Evolutionary conservation across 129 eudicot species (phyloP), one percentile per base, ranked within the genome.

Genomic region (Dittrichia graveolens): DNA sequence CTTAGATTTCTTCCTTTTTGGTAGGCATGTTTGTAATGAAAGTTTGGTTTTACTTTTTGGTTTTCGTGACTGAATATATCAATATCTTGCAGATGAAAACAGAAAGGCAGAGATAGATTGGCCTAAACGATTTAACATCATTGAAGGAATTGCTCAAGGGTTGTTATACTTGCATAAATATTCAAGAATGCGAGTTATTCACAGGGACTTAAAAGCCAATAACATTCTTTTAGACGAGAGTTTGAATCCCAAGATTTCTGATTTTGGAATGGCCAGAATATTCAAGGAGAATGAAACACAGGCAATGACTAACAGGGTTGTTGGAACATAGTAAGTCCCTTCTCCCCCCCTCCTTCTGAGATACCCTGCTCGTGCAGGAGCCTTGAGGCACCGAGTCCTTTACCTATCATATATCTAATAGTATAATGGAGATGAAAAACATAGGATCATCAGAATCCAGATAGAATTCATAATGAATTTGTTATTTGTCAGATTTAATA

Each of bases 261-360:
- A 88, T 54, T 88, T 88, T 80, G 95, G 95, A 4, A 78, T 80
- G 88, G 90, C 90, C 8, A 78, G 88, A 78, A 80, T 81, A 8
- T 72, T 83, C 75, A 79, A 79, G 3, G 59, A 77, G 35, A 71
- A 78, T 12, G 86, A 85, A 69, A 69, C 66, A 11, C 69, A 83
- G 63, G 85, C 76, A 8, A 82, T 59, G 14, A 88, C 95, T 2
- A 58, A 57, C 0, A 78, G 88, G 68, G 84, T 83, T 12, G 90
- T 80, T 39, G 90, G 90, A 55, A 88, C 95, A 67, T 85, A 78
- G 95, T 88, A 61, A 87, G 88, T 75, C n/a, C n/a, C n/a, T n/a
- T n/a, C n/a, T n/a, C n/a, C n/a, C n/a, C n/a, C n/a, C n/a, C n/a
- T n/a, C n/a, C n/a, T n/a, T n/a, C n/a, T n/a, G n/a, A n/a, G n/a